Evolutionary conservation across 2,329 filamentous ascomycete genomes (phyloP).

Genomic region (Blastomyces gilchristii): DNA sequence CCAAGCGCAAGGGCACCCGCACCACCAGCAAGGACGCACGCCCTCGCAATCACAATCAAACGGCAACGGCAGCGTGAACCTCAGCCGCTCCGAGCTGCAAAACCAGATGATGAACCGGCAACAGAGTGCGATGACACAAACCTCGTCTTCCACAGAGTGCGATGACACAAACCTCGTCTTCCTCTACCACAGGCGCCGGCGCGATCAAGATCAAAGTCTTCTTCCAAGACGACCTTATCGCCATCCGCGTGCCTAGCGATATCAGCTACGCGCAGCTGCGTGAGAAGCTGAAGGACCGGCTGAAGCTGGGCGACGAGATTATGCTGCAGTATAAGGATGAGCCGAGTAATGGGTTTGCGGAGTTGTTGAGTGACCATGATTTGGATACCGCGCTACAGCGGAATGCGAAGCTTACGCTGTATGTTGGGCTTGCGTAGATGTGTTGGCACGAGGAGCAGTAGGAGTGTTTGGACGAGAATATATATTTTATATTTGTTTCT

Average conservation of each 20-base stretch:
- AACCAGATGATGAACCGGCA: conserved; percentile 37
- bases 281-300: conserved; percentile 72
- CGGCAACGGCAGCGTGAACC: conserved; percentile 13
- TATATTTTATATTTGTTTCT: background rate
- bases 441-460: background rate
- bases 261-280: conserved; percentile 68
- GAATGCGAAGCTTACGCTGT: conserved; percentile 79
- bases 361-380: conserved; percentile 68
- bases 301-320: conserved; percentile 68
- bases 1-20: conserved; percentile 35
- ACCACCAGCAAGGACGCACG: conserved; percentile 19
- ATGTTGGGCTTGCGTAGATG: conserved; percentile 40
- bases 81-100: conserved; percentile 21
- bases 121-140: conserved; percentile 45
- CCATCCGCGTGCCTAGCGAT: conserved; percentile 75
- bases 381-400: conserved; percentile 68
- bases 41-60: conserved; percentile 22
- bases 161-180: conserved; percentile 39
- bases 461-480: background rate
- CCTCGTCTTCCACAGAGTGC: conserved; percentile 43
- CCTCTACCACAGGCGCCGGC: conserved; percentile 32
- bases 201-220: conserved; percentile 91
- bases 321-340: conserved; percentile 82
- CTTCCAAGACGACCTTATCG: conserved; percentile 83
- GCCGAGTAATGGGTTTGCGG: conserved; percentile 60